Percentiles rank a stretch among this genome's conserved stretches.
Evolutionary conservation across 2,329 filamentous ascomycete genomes (phyloP).

Genomic region (Coleophoma crateriformis): DNA sequence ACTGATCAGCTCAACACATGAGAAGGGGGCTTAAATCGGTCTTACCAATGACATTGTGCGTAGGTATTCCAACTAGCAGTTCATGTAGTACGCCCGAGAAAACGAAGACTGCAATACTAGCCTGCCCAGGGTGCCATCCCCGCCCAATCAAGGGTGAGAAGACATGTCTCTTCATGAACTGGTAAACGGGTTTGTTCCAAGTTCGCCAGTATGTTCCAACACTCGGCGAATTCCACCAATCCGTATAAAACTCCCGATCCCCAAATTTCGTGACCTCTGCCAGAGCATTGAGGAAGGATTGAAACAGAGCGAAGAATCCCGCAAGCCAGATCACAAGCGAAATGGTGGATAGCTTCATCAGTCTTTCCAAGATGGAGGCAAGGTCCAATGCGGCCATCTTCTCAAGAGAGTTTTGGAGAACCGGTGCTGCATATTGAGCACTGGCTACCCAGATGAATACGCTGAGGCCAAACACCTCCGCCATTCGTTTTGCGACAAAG

Average conservation of each 20-base stretch:
- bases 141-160: conserved; percentile 83
- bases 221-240: conserved; percentile 95
- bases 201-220: conserved; percentile 88
- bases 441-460: conserved; percentile 94
- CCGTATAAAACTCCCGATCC: conserved; percentile 90
- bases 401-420: conserved; percentile 82
- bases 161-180: conserved; percentile 93
- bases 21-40: conserved; percentile 2
- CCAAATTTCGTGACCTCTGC: conserved; percentile 88
- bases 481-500: conserved; percentile 78
- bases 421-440: conserved; percentile 88
- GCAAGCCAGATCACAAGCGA: conserved; percentile 95
- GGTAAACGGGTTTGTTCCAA: conserved; percentile 97
- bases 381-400: conserved; percentile 80
- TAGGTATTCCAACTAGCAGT: conserved; percentile 86
- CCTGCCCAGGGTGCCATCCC: conserved; percentile 65
- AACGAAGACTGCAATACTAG: conserved; percentile 79
- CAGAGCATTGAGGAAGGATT: conserved; percentile 84
- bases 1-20: conserved; percentile 10
- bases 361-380: conserved; percentile 75
- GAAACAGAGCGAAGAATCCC: conserved; percentile 95
- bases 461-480: conserved; percentile 70
- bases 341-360: conserved; percentile 94
- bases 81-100: conserved; percentile 89
- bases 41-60: conserved; percentile 84